phyloP scores from a whole-genome alignment of 768 basidiomycete species.

The Boletus tomentosulus region DNA sequence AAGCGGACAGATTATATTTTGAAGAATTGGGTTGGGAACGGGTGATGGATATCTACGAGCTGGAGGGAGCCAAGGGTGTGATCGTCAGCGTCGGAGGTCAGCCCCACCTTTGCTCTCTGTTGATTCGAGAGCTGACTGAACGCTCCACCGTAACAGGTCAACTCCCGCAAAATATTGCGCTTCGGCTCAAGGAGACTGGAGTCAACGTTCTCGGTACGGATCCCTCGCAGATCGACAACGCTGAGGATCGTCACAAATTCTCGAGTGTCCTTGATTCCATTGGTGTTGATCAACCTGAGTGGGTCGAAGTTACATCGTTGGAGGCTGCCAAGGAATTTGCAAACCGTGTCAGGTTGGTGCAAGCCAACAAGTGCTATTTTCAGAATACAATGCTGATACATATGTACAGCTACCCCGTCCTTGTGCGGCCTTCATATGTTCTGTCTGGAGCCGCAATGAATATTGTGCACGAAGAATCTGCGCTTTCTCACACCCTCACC shows the following conservation, averaged over 20 bases:
- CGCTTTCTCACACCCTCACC: slow-evolving; percentile 90
- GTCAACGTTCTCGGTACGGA: slow-evolving; percentile 96
- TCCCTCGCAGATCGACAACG: slow-evolving; percentile 91
- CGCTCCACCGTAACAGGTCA: slow-evolving; percentile 56
- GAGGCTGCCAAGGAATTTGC: slow-evolving; percentile 92
- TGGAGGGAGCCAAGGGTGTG: slow-evolving; percentile 89
- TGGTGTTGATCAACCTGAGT: slow-evolving; percentile 95
- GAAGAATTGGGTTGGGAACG: slow-evolving; percentile 97
- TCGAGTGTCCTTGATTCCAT: slow-evolving; percentile 92
- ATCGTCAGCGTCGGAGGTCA: slow-evolving; percentile 95
- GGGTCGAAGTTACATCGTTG: slow-evolving; percentile 87
- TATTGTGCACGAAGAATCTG: slow-evolving; percentile 89
- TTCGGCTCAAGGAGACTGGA: slow-evolving; percentile 85
- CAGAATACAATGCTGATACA: not conserved
- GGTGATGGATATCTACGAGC: slow-evolving; percentile 99
- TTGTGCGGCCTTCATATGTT: slow-evolving; percentile 97
- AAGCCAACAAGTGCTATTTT: not conserved
- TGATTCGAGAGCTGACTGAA: not conserved
- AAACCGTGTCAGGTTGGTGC: slow-evolving; percentile 58
- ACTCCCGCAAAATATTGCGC: slow-evolving; percentile 97
- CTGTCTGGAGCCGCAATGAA: slow-evolving; percentile 99
- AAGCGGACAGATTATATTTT: slow-evolving; percentile 98
- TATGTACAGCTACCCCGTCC: slow-evolving; percentile 79
- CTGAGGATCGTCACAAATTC: slow-evolving; percentile 99
- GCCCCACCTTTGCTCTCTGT: slow-evolving; percentile 20